A percentile compares a stretch with the other conserved stretches of the same genome.
phyloP scores from a whole-genome alignment of 441 rosid genomes.

The Raphanus hybrid region DNA sequence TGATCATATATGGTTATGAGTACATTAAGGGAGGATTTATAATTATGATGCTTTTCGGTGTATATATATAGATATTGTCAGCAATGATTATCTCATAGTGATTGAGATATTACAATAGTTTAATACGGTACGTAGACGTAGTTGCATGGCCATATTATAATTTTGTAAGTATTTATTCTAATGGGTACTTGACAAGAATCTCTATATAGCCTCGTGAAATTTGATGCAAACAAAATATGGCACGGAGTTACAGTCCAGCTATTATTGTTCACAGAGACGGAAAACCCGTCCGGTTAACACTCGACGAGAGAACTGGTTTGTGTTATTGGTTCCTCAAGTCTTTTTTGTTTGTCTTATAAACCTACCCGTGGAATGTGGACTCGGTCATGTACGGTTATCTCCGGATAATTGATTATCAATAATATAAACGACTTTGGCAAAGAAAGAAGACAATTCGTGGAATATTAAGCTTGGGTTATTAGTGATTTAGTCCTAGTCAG shows the following conservation, averaged over 20 bases:
- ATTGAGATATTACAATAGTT: neutral
- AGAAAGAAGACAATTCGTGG: conserved; percentile 22
- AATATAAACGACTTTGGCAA: conserved; percentile 18
- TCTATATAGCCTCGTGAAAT: too few relatives aligned
- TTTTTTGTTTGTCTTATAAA: too few relatives aligned
- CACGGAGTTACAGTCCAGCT: conserved; percentile 63
- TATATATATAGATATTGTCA: neutral
- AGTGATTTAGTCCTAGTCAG: conserved; percentile 7
- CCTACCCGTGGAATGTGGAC: neutral
- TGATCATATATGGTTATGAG: neutral
- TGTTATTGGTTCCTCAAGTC: too few relatives aligned
- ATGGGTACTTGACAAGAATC: neutral
- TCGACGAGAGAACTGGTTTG: too few relatives aligned
- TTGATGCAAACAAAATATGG: too few relatives aligned
- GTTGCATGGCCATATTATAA: neutral
- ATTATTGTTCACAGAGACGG: conserved; percentile 71
- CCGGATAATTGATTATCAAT: neutral
- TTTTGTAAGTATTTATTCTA: neutral
- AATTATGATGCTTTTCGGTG: neutral
- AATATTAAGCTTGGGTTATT: conserved; percentile 2
- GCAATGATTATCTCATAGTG: neutral
- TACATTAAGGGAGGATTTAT: neutral
- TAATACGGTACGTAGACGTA: neutral
- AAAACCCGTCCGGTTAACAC: conserved; percentile 55
- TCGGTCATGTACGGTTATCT: neutral